Percentiles rank a stretch among this genome's conserved stretches.
Conservation (phyloP, 176 grass and related monocot genomes). For the Chrysopogon serrulatus region DNA sequence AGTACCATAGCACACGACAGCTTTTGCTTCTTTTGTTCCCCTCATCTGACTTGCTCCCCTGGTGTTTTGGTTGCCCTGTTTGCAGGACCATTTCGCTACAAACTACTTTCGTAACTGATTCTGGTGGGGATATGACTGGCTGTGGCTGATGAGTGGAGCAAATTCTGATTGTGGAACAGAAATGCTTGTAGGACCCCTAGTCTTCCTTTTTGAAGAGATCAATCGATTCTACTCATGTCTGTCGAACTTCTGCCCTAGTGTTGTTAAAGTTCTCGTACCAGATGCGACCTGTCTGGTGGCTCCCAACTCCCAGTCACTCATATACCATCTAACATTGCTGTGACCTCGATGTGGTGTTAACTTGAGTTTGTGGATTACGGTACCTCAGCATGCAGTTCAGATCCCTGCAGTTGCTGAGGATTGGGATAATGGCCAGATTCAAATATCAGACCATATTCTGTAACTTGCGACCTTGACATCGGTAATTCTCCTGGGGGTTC, state of each 20-base stretch:
- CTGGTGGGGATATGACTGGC: not conserved
- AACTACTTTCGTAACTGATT: not conserved
- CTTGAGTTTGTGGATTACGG: not conserved
- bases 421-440: not conserved
- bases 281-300: not conserved
- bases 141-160: conserved; percentile 13
- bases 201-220: not conserved
- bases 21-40: not conserved
- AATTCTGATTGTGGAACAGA: not conserved
- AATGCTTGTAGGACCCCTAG: not conserved
- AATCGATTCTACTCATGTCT: not conserved
- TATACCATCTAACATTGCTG: not conserved
- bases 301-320: not conserved
- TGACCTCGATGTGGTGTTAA: not conserved
- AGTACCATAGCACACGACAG: not conserved
- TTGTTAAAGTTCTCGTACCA: not conserved
- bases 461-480: not conserved
- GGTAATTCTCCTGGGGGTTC: not conserved
- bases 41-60: not conserved
- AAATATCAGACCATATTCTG: not conserved
- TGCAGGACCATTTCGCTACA: not conserved
- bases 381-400: not conserved
- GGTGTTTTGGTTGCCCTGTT: not conserved
- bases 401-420: not conserved
- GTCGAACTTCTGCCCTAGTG: not conserved